Base-by-base conservation (phyloP, 495 filamentous ascomycete genomes). In the Penicillium antarcticum region DNA sequence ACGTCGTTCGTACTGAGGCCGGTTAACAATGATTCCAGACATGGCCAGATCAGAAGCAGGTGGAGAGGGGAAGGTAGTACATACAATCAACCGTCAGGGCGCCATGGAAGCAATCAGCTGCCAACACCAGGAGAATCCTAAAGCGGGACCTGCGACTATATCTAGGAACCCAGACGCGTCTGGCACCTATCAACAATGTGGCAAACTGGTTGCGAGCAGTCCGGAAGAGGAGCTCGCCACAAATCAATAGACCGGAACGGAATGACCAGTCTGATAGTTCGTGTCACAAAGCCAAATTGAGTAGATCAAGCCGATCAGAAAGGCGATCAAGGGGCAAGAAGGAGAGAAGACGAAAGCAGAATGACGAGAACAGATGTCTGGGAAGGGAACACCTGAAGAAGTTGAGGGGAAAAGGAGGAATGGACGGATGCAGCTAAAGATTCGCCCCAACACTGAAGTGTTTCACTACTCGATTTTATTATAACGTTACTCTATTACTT, bases 91-190 rank as follows among this genome's bases (percentile, higher is more conserved):
- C 50, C 55, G 58, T 68, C 57, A 63, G 55, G 62, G 51, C 65
- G 67, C 65, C 68, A 71, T 67, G 60, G 63, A 67, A 60, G 58
- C 56, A 60, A 64, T 53, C 57, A 55, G 49, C 36, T 54, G 48
- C 45, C 17, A 48, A 38, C 45, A 42, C 38, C 23, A 38, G 29
- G n/a, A 32, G 12, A 47, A 19, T 45, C 34, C 44, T 21, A 23
- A 53, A 48, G 46, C 49, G 42, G 45, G 34, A 18, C 43, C 29
- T 35, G 44, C 5, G 52, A 32, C 16, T 54, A 48, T 57, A 55
- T 44, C 24, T n/a, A 38, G 11, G 29, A 35, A 19, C 36, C 34
- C 40, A 33, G 17, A 46, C 21, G 34, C 40, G 38, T 46, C 39
- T 52, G 39, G 42, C 42, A 51, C 33, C 53, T 60, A 55, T 62